Conservation (phyloP, 345 rosid genomes). For the Gynandropsis gynandra region DNA sequence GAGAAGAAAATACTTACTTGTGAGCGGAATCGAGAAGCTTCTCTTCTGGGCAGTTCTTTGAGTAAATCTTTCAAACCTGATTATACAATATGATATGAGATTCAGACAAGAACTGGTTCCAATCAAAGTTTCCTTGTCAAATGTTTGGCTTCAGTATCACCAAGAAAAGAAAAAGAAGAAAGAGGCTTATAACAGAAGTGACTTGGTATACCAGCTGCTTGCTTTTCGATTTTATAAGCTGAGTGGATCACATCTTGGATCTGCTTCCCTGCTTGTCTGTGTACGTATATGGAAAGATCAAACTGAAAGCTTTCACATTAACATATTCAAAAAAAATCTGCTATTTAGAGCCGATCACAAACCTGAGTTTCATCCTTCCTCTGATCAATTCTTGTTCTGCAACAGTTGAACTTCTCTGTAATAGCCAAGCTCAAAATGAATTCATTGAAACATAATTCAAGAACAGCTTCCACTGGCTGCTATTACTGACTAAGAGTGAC, state of each 20-base stretch:
- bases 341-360: slow-evolving; percentile 22
- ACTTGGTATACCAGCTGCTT: slow-evolving; percentile 56
- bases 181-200: background rate
- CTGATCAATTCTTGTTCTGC: slow-evolving; percentile 74
- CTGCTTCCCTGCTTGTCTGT: slow-evolving; percentile 94
- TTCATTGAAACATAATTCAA: slow-evolving; percentile 8
- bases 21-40: slow-evolving; percentile 71
- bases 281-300: slow-evolving; percentile 23
- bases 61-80: slow-evolving; percentile 77
- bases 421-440: background rate
- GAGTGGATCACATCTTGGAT: slow-evolving; percentile 54
- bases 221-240: slow-evolving; percentile 82
- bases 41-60: slow-evolving; percentile 66
- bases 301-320: slow-evolving; percentile 8
- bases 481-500: slow-evolving; percentile 7
- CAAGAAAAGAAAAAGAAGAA: no score
- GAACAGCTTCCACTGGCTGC: background rate
- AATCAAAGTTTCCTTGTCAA: background rate
- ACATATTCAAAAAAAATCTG: slow-evolving; percentile 4
- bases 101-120: no score
- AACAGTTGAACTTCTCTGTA: slow-evolving; percentile 53
- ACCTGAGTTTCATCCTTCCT: slow-evolving; percentile 89
- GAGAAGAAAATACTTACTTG: slow-evolving; percentile 42
- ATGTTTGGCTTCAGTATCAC: slow-evolving; percentile 2
- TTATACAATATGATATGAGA: no score